These are phyloP conservation scores for Naganishia liquefaciens DNA, from an alignment of 1,284 basidiomycete species.

Conservation along the genomic window DNA sequence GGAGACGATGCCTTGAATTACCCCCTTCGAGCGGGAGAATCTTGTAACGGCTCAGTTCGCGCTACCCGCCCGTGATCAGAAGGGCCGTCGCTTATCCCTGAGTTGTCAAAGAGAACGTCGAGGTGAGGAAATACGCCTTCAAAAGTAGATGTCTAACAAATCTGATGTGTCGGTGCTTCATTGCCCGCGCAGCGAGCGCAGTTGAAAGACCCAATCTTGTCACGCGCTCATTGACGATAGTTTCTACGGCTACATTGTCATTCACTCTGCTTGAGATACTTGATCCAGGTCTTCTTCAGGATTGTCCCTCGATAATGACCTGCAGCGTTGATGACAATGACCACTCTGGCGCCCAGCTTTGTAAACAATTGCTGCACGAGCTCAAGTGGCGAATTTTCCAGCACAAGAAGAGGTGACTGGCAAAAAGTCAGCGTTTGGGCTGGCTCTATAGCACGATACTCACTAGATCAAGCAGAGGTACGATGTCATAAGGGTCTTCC, in stretches of 20 bases:
- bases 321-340: conserved; percentile 77
- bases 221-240: no score
- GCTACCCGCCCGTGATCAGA: no score
- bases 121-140: no score
- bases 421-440: not conserved
- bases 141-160: no score
- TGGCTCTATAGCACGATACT: conserved; percentile 37
- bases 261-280: conserved; percentile 72
- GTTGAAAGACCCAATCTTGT: no score
- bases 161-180: no score
- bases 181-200: no score
- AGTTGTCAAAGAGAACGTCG: no score
- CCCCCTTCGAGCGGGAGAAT: no score
- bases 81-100: no score
- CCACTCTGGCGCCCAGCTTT: conserved; percentile 86
- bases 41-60: no score
- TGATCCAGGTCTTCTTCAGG: conserved; percentile 89
- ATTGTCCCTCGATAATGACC: conserved; percentile 86
- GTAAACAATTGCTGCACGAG: conserved; percentile 87
- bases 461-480: conserved; percentile 85
- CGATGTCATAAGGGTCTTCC: conserved; percentile 76
- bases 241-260: not conserved
- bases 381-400: conserved; percentile 73
- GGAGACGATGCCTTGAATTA: no score
- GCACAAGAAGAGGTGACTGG: conserved; percentile 35